Percentiles rank a stretch among this genome's conserved stretches.
Conservation (phyloP, 768 basidiomycete species). For the Kwoniella dendrophila region DNA sequence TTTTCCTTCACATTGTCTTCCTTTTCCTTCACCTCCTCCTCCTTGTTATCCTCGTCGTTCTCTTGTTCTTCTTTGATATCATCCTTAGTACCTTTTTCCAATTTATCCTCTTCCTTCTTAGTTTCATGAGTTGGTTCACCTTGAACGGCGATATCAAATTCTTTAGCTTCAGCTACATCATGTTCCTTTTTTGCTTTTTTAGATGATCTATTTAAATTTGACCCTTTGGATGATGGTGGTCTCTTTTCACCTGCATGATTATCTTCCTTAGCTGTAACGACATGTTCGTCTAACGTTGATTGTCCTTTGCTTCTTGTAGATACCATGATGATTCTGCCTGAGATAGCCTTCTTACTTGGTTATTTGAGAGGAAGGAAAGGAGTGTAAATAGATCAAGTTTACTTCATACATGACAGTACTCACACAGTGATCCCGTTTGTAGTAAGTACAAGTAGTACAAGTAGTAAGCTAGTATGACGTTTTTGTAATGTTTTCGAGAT, state of each 20-base stretch:
- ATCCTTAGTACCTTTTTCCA: neutral
- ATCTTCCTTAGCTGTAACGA: neutral
- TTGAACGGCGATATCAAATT: constrained; percentile 6
- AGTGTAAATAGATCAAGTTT: too few species aligned
- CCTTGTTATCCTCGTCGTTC: constrained; percentile 21
- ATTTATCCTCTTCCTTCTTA: neutral
- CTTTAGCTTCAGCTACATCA: constrained; percentile 6
- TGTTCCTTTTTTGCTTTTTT: constrained; percentile 15
- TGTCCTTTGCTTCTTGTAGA: constrained; percentile 2
- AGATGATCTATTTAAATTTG: neutral
- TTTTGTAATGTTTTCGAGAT: too few species aligned
- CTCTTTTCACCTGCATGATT: constrained; percentile 7
- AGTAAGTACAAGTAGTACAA: too few species aligned
- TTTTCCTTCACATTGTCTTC: constrained; percentile 29
- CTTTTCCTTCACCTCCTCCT: constrained; percentile 30
- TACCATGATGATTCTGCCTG: constrained; percentile 1
- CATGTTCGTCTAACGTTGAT: too few species aligned
- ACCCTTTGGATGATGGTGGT: neutral
- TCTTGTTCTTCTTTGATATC: neutral
- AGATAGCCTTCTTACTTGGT: too few species aligned
- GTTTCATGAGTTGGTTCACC: constrained; percentile 4
- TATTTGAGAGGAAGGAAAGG: too few species aligned
- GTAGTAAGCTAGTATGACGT: too few species aligned
- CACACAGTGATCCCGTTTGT: too few species aligned
- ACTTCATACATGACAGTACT: too few species aligned